Conservation (phyloP, 169 alveolate genomes). For the Cryptosporidium sp. region DNA sequence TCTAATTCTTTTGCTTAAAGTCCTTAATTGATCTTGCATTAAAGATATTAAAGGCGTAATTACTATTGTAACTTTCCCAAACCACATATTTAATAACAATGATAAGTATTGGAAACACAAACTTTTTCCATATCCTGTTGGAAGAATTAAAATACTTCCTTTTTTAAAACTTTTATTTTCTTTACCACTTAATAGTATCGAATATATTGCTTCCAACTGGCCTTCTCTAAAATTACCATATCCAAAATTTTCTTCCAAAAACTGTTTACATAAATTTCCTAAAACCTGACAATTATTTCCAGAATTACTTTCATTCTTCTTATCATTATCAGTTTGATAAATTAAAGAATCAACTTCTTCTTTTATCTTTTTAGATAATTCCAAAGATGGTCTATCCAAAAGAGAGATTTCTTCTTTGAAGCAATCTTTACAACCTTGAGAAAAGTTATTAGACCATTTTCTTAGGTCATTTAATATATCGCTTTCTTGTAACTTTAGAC, state of each 20-base stretch:
- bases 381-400: background rate
- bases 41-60: slow-evolving; percentile 90
- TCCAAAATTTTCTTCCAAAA: slow-evolving; percentile 79
- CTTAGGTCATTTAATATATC: background rate
- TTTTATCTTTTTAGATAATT: background rate
- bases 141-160: slow-evolving; percentile 80
- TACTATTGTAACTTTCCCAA: slow-evolving; percentile 81
- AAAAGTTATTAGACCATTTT: slow-evolving; percentile 53
- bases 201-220: slow-evolving; percentile 85
- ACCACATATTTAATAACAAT: slow-evolving; percentile 63
- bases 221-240: slow-evolving; percentile 85
- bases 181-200: slow-evolving; percentile 80
- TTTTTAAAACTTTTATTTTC: slow-evolving; percentile 81
- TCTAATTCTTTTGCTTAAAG: slow-evolving; percentile 84
- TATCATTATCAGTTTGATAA: background rate
- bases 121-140: slow-evolving; percentile 83
- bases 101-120: slow-evolving; percentile 81
- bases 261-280: background rate
- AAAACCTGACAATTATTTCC: background rate
- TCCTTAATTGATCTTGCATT: slow-evolving; percentile 88
- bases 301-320: background rate
- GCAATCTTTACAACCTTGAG: slow-evolving; percentile 24
- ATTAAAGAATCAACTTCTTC: slow-evolving; percentile 10
- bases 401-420: background rate
- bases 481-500: background rate